Percentiles rank a stretch among this genome's conserved stretches.
Evolutionary conservation across 371 early-diverging fungal species (phyloP).

Genomic region (Funneliformis caledonium): DNA sequence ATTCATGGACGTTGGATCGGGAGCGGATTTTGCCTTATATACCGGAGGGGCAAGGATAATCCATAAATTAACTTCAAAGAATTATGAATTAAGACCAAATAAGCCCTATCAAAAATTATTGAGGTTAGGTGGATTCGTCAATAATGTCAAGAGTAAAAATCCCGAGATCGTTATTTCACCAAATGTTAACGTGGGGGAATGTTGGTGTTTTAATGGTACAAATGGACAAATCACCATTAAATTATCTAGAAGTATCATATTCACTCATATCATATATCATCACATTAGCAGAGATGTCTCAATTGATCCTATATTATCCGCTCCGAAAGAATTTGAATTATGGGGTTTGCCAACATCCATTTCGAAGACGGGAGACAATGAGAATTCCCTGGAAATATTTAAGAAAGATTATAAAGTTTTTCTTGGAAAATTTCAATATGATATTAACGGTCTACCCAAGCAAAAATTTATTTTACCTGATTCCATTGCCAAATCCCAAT

Average conservation of each 20-base stretch:
- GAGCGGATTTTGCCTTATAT: constrained; percentile 16
- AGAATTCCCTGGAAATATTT: neutral
- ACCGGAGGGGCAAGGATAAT: constrained; percentile 17
- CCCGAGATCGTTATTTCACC: neutral
- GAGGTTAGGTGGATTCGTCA: too few species aligned
- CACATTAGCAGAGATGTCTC: constrained; percentile 27
- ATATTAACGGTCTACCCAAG: neutral
- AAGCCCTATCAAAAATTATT: neutral
- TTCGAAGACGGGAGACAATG: neutral
- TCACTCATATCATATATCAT: neutral
- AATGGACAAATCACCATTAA: neutral
- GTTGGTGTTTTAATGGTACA: constrained; percentile 18
- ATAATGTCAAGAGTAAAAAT: neutral
- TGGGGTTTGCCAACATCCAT: constrained; percentile 15
- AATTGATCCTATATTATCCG: constrained; percentile 8
- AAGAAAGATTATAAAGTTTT: neutral
- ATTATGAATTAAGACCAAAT: neutral
- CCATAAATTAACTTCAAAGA: neutral
- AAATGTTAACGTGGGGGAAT: constrained; percentile 2
- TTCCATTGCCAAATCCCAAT: neutral
- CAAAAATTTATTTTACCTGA: constrained; percentile 19
- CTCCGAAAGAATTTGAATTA: constrained; percentile 33
- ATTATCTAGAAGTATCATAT: neutral
- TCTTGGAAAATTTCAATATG: constrained; percentile 1
- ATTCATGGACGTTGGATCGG: neutral